Evolutionary conservation across 805 yeast genomes (phyloP), one percentile per base, ranked within the genome.

Genomic region (Candida ficus): DNA sequence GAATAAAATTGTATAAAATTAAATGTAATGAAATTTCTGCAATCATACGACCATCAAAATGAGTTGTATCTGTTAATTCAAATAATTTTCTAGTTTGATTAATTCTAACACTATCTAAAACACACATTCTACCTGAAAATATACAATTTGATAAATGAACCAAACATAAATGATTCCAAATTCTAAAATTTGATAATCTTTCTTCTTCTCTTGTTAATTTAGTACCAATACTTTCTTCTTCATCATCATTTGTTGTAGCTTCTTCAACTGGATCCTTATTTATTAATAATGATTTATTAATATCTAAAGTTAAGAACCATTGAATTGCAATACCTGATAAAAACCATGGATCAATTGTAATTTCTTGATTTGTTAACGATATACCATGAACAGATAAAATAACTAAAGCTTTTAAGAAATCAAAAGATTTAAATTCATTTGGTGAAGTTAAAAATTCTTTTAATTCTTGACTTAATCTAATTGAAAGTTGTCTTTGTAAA

Each of bases 11-110:
- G 60, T 82, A 82, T 0, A 80, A 67, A 11, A 77, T 68, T 14
- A 75, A 57, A 39, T 80, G 76, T 10, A 83, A 67, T 16, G 79
- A 73, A 37, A 83, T 76, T 58, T 85, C 95, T 30, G 88, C 80
- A 7, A 83, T 80, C 77, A 85, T 82, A 43, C 93, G 62, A n/a
- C 85, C 87, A 55, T 85, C 95, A 56, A 84, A 85, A 53, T 83
- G 82, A 6, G 89, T 81, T 3, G 89, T 76, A 27, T 75, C 66
- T 5, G 79, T 67, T 29, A 76, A 59, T 29, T 78, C 75, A 36
- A 80, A 61, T 2, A 82, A 73, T 17, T 76, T 69, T 9, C 78
- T 68, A 45, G 86, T 78, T 43, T 75, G 72, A 43, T 75, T 77
- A 33, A 81, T 57, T 29, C 87, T 63, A 19, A 72, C 64, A 43